phyloP scores from a whole-genome alignment of 2,329 filamentous ascomycete species.

The Colletotrichum echinochloae region DNA sequence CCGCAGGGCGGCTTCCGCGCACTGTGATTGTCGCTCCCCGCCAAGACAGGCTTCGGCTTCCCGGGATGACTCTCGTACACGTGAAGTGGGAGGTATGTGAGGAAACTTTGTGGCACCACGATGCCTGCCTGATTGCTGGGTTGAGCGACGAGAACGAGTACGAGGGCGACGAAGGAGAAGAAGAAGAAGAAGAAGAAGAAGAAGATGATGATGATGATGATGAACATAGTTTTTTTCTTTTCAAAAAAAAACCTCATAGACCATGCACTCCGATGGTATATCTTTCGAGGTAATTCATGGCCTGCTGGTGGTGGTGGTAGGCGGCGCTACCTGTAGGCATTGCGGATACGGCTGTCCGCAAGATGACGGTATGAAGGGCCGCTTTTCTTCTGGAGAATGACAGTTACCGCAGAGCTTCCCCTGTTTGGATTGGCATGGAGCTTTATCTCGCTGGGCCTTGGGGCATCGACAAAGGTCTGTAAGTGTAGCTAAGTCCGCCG shows the following conservation, averaged over 20 bases:
- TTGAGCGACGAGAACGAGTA: neutral
- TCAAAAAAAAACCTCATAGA: no score
- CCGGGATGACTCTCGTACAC: slow-evolving; percentile 19
- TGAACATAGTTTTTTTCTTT: no score
- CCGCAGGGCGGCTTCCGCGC: slow-evolving; percentile 38
- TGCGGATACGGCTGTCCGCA: slow-evolving; percentile 9
- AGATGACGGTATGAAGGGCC: neutral
- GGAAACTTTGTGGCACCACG: slow-evolving; percentile 14
- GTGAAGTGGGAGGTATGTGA: slow-evolving; percentile 38
- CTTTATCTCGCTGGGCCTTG: neutral
- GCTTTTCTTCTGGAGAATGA: neutral
- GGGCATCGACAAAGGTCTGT: neutral
- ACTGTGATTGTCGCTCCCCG: slow-evolving; percentile 35
- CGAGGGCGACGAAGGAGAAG: neutral
- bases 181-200: no score
- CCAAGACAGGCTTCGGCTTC: slow-evolving; percentile 34
- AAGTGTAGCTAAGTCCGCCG: neutral
- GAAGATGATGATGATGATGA: no score
- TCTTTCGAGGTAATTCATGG: neutral
- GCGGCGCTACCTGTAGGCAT: neutral
- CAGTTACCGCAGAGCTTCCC: no score
- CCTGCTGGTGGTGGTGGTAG: neutral
- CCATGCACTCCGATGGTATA: neutral
- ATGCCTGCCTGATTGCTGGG: slow-evolving; percentile 3
- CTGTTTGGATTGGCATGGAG: neutral